phyloP scores from a whole-genome alignment of 352 stramenopile genomes.

The Peronospora tabacina region DNA sequence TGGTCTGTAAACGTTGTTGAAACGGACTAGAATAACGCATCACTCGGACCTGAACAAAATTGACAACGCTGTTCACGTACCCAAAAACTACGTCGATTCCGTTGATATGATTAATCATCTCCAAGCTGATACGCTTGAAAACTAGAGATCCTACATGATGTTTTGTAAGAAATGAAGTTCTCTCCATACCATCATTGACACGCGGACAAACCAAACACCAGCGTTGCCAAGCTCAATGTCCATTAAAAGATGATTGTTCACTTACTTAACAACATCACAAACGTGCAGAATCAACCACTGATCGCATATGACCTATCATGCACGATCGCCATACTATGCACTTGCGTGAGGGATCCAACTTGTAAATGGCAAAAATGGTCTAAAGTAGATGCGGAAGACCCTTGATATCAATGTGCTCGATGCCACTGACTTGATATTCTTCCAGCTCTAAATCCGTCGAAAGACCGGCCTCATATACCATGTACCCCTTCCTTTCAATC shows the following conservation, averaged over 20 bases:
- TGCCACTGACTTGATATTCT: constrained; percentile 59
- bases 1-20: constrained; percentile 62
- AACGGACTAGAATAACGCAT: constrained; percentile 62
- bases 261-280: constrained; percentile 23
- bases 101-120: constrained; percentile 70
- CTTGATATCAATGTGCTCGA: constrained; percentile 61
- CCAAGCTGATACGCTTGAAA: constrained; percentile 37
- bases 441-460: constrained; percentile 52
- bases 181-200: constrained; percentile 1
- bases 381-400: constrained; percentile 60
- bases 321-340: constrained; percentile 51
- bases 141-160: constrained; percentile 5
- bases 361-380: constrained; percentile 69
- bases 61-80: constrained; percentile 42
- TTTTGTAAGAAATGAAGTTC: no score
- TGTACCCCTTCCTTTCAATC: constrained; percentile 74
- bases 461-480: constrained; percentile 63
- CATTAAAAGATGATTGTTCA: constrained; percentile 71
- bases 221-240: constrained; percentile 79
- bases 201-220: constrained; percentile 9
- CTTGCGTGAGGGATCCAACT: constrained; percentile 55
- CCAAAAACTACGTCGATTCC: constrained; percentile 60
- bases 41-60: constrained; percentile 51
- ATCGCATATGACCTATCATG: neutral
- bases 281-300: neutral